Base-by-base conservation (phyloP, 2,329 filamentous ascomycete species). In the Diaporthe batatas region DNA sequence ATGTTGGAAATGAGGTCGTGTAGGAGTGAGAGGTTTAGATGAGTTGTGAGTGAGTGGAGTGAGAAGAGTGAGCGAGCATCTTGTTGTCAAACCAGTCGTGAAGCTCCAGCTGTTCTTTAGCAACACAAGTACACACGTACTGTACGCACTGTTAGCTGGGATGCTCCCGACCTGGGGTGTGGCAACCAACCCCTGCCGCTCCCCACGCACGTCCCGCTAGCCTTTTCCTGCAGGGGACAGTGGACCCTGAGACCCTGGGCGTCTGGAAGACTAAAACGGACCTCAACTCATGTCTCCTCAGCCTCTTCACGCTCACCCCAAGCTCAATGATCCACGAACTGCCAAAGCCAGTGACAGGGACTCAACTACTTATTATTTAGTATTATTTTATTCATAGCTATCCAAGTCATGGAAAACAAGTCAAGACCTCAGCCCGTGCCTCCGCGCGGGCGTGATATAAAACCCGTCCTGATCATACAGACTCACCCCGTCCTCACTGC, bases 401-500 rank as follows among this genome's bases (percentile, higher is more conserved):
- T n/a, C n/a, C n/a, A n/a, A n/a, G n/a, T n/a, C n/a, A n/a, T n/a
- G n/a, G n/a, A n/a, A 62, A 29, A 39, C 44, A 67, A 67, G 12
- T 39, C 65, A 70, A 25, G 11, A 21, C 57, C 58, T 72, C 21
- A 68, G 4, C 23, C 39, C 29, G 42, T 25, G 11, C 62, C 59
- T 75, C 73, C 81, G 77, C n/a, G 82, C 82, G 3, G 84, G 85
- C 34, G 84, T 84, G 39, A 84, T 80, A 72, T 86, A 76, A 67
- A 87, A 87, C 1, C 85, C 86, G 36, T 87, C 83, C 64, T 81
- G 77, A 73, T 87, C 85, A 73, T 87, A 87, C 64, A 86, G 68
- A 1, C 83, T 83, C 39, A 84, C 72, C 44, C 83, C 86, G 25
- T 85, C 84, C 0, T 79, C 77, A 21, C 83, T 84, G 25, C 42